These are phyloP conservation scores for Tricholoma flavovirens DNA, from an alignment of 768 basidiomycete species.

Conservation along the genomic window DNA sequence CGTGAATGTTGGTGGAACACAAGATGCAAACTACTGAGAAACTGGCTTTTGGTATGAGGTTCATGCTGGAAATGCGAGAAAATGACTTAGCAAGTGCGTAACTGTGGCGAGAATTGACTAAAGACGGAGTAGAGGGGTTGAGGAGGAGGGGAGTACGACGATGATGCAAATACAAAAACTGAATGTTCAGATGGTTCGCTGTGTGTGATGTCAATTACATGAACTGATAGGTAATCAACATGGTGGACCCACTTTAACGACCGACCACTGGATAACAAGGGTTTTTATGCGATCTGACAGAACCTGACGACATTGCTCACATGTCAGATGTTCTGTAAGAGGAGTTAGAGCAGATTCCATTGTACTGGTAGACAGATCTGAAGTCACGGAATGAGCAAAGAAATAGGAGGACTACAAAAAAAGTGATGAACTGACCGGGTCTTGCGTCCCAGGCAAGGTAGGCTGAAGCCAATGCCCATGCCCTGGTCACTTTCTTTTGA, in stretches of 20 bases:
- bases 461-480: slow-evolving; percentile 78
- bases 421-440: slow-evolving; percentile 46
- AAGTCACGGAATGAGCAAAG: slow-evolving; percentile 9
- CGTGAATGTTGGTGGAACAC: slow-evolving; percentile 6
- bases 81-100: neutral
- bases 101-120: neutral
- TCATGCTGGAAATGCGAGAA: neutral
- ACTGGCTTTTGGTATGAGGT: slow-evolving; percentile 1
- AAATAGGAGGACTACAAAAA: neutral
- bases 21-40: neutral
- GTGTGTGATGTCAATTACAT: neutral
- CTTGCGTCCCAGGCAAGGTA: slow-evolving; percentile 83
- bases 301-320: slow-evolving; percentile 59
- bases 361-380: slow-evolving; percentile 67
- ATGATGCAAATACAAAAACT: neutral
- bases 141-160: neutral
- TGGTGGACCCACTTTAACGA: slow-evolving; percentile 54
- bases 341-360: slow-evolving; percentile 72
- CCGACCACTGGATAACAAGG: slow-evolving; percentile 70
- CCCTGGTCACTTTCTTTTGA: slow-evolving; percentile 74
- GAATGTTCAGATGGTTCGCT: slow-evolving; percentile 51
- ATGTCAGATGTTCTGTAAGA: slow-evolving; percentile 60
- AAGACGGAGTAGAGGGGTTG: neutral
- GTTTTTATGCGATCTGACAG: slow-evolving; percentile 63
- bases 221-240: neutral